phyloP scores from a whole-genome alignment of 805 yeast genomes.

The Groenewaldozyma tartarivorans region DNA sequence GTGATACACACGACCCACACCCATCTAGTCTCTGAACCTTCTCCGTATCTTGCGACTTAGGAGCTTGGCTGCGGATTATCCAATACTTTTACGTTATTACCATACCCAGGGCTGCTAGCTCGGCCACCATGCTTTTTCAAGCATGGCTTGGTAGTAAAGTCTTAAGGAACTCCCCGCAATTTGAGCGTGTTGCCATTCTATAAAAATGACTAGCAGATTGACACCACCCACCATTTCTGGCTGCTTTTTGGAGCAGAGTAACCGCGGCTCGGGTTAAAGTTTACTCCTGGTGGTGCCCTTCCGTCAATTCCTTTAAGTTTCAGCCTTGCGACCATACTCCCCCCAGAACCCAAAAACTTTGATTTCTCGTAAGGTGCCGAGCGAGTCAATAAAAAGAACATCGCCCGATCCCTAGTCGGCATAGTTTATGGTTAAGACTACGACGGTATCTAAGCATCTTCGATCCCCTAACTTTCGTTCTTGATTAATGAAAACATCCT shows the following conservation, averaged over 20 bases:
- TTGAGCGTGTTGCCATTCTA: background rate
- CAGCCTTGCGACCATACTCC: constrained; percentile 34
- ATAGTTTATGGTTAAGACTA: constrained; percentile 35
- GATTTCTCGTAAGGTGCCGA: constrained; percentile 38
- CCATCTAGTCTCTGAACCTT: background rate
- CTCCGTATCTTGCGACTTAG: background rate
- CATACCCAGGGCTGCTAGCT: background rate
- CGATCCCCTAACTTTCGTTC: constrained; percentile 41
- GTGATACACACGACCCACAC: background rate
- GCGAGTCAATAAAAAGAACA: constrained; percentile 31
- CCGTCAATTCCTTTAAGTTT: constrained; percentile 14
- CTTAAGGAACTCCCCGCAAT: background rate
- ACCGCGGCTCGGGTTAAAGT: background rate
- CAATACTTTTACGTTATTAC: background rate
- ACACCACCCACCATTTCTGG: background rate
- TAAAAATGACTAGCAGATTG: background rate
- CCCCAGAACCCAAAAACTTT: constrained; percentile 38
- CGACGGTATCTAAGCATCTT: constrained; percentile 40
- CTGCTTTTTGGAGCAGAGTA: background rate
- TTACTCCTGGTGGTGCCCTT: constrained; percentile 10
- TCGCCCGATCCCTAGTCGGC: constrained; percentile 40
- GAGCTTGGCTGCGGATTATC: background rate
- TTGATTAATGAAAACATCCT: constrained; percentile 40
- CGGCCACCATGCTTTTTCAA: background rate
- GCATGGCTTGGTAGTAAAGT: background rate